phyloP scores from a whole-genome alignment of 345 rosid genomes.

The Geranium brycei region DNA sequence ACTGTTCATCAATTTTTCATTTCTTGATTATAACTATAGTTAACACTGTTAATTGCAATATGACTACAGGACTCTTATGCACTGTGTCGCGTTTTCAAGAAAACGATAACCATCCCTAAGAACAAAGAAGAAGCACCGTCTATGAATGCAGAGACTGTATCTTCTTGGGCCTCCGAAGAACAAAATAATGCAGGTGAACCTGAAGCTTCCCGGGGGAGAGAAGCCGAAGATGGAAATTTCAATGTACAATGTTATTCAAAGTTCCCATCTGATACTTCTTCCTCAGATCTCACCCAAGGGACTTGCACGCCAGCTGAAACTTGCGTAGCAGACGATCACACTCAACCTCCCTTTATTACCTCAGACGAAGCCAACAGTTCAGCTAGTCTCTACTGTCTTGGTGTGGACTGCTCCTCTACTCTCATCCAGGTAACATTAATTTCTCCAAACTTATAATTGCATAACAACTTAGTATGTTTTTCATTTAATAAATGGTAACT shows the following conservation, averaged over 20 bases:
- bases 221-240: conserved; percentile 23
- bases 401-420: conserved; percentile 32
- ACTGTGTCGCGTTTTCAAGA: background rate
- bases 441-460: too few species aligned
- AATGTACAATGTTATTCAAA: conserved; percentile 12
- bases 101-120: background rate
- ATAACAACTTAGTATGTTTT: too few species aligned
- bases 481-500: too few species aligned
- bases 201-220: conserved; percentile 13
- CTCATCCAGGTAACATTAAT: conserved; percentile 27
- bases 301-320: background rate
- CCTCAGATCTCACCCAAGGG: conserved; percentile 45
- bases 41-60: too few species aligned
- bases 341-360: conserved; percentile 20
- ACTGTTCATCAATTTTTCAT: too few species aligned
- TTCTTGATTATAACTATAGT: too few species aligned
- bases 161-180: background rate
- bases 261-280: conserved; percentile 41
- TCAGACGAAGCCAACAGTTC: conserved; percentile 53
- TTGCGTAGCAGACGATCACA: conserved; percentile 2
- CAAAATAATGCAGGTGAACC: conserved; percentile 8
- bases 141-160: background rate
- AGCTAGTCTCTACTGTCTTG: conserved; percentile 14
- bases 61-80: background rate
- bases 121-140: conserved; percentile 11